Conservation (phyloP, 176 grass and related monocot species). For the Ensete glaucum region DNA sequence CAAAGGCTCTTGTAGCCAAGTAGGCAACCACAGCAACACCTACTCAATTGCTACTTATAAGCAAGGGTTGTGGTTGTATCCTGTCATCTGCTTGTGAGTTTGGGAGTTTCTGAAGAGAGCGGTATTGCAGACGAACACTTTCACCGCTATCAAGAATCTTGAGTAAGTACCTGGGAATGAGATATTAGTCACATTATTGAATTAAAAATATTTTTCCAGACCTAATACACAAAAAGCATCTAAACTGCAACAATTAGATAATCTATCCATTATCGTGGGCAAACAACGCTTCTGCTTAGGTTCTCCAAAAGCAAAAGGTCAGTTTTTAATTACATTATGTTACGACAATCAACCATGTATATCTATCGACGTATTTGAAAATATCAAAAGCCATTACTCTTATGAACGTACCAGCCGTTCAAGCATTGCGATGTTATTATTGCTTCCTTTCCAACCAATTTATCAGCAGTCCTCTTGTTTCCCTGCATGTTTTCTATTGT, state of each 20-base stretch:
- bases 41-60: conserved; percentile 5
- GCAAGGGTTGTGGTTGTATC: conserved; percentile 10
- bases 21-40: neutral
- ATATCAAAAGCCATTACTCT: neutral
- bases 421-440: conserved; percentile 67
- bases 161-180: conserved; percentile 50
- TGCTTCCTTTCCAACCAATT: conserved; percentile 78
- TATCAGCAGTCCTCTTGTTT: conserved; percentile 59
- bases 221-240: no score
- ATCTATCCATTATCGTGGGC: no score
- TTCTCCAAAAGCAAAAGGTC: neutral
- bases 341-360: neutral
- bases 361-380: neutral
- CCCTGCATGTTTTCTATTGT: conserved; percentile 34
- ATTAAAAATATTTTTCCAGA: neutral
- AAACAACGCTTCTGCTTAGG: no score
- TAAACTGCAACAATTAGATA: no score
- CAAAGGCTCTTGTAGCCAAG: neutral
- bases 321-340: neutral
- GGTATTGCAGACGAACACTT: conserved; percentile 59
- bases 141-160: conserved; percentile 62
- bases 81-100: conserved; percentile 23
- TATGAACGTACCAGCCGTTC: conserved; percentile 58
- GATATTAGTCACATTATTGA: neutral
- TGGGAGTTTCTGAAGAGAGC: conserved; percentile 52